Evolutionary conservation across 305 asterid genomes (phyloP), one percentile per base, ranked within the genome.

Genomic region (Salvia sclarea): DNA sequence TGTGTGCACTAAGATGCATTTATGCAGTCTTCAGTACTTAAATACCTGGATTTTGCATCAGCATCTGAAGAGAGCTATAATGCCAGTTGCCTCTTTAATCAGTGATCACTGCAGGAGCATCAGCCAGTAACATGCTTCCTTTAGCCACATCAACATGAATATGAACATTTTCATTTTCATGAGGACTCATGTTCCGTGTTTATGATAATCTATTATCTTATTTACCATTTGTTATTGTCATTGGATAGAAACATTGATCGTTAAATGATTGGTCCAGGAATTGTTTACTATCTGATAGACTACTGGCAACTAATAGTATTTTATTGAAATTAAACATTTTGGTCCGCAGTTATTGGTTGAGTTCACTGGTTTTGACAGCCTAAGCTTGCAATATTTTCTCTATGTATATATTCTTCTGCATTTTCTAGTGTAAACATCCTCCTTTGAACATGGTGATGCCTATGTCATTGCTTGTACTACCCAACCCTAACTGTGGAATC

Each of bases 11-110:
- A 20, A 56, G 37, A 43, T 33, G 60, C 43, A 45, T 65, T 45
- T 37, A 21, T 71, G 35, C 33, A 28, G 59, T 45, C 41, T 72
- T 41, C 57, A 50, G 50, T 22, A 21, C 45, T 37, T 35, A 11
- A 35, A 35, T 35, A 18, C 62, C 49, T 18, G 6, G 22, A 55
- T 41, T 24, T 35, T 35, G 41, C 41, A 35, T 35, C 41, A 35
- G 41, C 40, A 9, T 17, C 17, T 55, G 17, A 57, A 18, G 25
- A 45, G 37, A 33, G 68, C 13, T 13, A 5, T 18, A 43, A 60
- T 40, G 33, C 14, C 17, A 12, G 45, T 18, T 22, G 54, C 52
- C 40, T 35, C 18, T 30, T 52, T 58, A 43, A 48, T 18, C 59
- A 37, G 6, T 6, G 10, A 48, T 18, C 59, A 37, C 11, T 6